Evolutionary conservation across 1,284 basidiomycete genomes (phyloP).

Genomic region (Melanopsichium pennsylvanicum): DNA sequence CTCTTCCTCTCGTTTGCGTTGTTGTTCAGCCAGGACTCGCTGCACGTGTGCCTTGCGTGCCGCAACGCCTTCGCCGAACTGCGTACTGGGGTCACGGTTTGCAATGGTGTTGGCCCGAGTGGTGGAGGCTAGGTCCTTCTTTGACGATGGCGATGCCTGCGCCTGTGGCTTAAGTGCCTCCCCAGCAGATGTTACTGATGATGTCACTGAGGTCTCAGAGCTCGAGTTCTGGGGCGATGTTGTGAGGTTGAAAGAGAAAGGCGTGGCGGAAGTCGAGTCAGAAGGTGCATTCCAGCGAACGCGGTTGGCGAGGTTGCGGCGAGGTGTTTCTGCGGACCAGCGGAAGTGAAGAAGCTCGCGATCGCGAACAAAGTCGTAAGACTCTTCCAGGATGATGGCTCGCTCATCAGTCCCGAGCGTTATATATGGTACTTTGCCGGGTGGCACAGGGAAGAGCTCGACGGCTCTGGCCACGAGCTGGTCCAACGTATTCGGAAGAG

Average conservation of each 20-base stretch:
- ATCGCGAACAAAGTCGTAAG: constrained; percentile 58
- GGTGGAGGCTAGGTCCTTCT: constrained; percentile 16
- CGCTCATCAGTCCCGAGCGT: constrained; percentile 50
- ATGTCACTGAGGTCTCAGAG: not conserved
- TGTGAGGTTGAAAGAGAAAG: constrained; percentile 9
- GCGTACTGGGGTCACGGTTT: constrained; percentile 36
- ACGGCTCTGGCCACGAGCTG: constrained; percentile 54
- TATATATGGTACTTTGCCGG: constrained; percentile 57
- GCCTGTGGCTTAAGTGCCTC: constrained; percentile 17
- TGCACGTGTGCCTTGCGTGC: constrained; percentile 46
- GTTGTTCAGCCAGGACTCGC: constrained; percentile 47
- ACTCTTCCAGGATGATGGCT: constrained; percentile 58
- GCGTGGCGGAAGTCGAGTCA: constrained; percentile 5
- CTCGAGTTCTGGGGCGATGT: constrained; percentile 13
- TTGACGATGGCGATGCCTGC: constrained; percentile 17
- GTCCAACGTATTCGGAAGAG: constrained; percentile 50
- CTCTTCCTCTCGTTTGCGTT: constrained; percentile 33
- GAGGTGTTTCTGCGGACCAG: constrained; percentile 54
- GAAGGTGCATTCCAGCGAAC: constrained; percentile 50
- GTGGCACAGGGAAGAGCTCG: constrained; percentile 55
- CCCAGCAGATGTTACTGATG: constrained; percentile 1
- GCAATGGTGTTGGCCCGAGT: constrained; percentile 40
- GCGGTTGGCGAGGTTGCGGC: constrained; percentile 38
- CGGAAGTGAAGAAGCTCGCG: constrained; percentile 59
- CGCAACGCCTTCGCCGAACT: constrained; percentile 33